Conservation (phyloP, 192 early-diverging fungal genomes). For the Coemansia sp. region DNA sequence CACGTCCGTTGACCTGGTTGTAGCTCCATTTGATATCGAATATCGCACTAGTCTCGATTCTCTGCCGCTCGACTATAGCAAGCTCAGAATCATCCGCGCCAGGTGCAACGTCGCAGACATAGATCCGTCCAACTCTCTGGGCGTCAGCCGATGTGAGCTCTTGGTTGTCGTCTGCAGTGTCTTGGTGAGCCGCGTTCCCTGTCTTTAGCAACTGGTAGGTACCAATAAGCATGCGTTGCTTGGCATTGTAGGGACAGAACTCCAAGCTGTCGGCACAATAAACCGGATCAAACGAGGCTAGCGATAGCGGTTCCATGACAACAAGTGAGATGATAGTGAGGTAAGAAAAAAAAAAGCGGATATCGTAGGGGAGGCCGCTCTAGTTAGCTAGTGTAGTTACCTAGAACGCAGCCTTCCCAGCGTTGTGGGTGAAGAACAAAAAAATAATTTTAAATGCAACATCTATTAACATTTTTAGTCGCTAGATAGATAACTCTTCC, state of each 20-base stretch:
- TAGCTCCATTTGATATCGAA: slow-evolving; percentile 80
- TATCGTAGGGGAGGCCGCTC: background rate
- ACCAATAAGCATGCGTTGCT: slow-evolving; percentile 65
- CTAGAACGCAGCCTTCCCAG: background rate
- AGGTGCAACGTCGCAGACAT: slow-evolving; percentile 60
- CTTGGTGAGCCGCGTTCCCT: slow-evolving; percentile 3
- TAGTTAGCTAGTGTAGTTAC: background rate
- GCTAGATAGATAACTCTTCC: background rate
- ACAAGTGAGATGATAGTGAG: background rate
- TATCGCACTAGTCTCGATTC: slow-evolving; percentile 66
- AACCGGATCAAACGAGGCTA: slow-evolving; percentile 65
- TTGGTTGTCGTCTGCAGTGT: slow-evolving; percentile 10
- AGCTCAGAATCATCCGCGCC: slow-evolving; percentile 21
- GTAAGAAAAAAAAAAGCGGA: background rate
- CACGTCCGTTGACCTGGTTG: slow-evolving; percentile 51
- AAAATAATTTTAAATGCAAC: background rate
- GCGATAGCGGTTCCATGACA: slow-evolving; percentile 16
- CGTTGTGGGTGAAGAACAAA: background rate
- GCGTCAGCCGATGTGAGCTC: slow-evolving; percentile 43
- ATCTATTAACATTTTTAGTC: background rate
- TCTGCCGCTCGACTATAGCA: slow-evolving; percentile 52
- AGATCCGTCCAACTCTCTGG: slow-evolving; percentile 67
- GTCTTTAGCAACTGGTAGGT: slow-evolving; percentile 68
- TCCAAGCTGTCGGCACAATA: slow-evolving; percentile 76
- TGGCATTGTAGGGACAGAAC: slow-evolving; percentile 65